Evolutionary conservation across 1,139 yeast species (phyloP).

Genomic region (Saccharomyces pastorianus): DNA sequence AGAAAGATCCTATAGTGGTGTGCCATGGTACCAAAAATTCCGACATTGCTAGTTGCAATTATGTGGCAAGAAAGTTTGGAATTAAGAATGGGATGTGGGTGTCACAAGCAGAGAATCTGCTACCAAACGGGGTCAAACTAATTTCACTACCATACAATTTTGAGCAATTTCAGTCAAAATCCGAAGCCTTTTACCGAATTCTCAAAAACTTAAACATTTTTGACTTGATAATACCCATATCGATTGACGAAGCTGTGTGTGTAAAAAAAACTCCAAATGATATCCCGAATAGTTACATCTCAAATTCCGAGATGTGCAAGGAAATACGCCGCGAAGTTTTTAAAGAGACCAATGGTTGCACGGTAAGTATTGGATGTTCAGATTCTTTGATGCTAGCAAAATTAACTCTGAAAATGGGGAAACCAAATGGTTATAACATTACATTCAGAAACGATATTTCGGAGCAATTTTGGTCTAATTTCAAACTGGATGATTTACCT

Average conservation of each 20-base stretch:
- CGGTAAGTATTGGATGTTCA: constrained; percentile 74
- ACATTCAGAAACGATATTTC: constrained; percentile 31
- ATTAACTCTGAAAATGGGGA: constrained; percentile 64
- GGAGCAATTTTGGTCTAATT: constrained; percentile 36
- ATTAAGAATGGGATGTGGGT: constrained; percentile 90
- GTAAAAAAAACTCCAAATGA: constrained; percentile 43
- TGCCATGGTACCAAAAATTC: constrained; percentile 59
- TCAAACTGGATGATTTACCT: constrained; percentile 59
- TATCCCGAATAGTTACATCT: background rate
- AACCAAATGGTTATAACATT: constrained; percentile 60
- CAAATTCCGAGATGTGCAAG: constrained; percentile 19
- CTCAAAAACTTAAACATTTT: constrained; percentile 24
- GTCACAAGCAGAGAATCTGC: constrained; percentile 47
- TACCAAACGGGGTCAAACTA: constrained; percentile 46
- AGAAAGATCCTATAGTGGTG: constrained; percentile 66
- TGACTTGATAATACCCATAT: constrained; percentile 69
- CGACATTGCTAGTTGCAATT: constrained; percentile 88
- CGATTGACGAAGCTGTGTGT: constrained; percentile 82
- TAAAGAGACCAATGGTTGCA: constrained; percentile 44
- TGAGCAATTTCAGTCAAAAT: constrained; percentile 57
- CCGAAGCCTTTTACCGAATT: constrained; percentile 45
- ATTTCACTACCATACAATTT: constrained; percentile 65
- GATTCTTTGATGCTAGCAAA: constrained; percentile 69
- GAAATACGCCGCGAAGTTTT: constrained; percentile 40
- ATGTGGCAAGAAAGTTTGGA: constrained; percentile 68